These are phyloP conservation scores for Mycena chlorophos DNA, from an alignment of 768 basidiomycete genomes.

Conservation along the genomic window DNA sequence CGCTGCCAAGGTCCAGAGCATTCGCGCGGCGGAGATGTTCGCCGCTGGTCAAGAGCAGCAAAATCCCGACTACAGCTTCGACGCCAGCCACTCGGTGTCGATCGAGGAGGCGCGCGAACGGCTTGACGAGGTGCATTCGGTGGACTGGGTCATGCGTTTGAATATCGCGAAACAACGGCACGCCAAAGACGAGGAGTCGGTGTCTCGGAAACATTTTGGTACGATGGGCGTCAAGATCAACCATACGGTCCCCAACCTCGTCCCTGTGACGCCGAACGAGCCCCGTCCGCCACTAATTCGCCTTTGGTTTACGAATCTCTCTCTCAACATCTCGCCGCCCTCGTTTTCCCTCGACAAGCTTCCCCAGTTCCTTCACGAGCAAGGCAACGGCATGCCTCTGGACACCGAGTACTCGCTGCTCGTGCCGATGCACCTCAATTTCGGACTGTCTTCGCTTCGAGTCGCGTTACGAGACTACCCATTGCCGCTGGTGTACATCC, in stretches of 20 bases:
- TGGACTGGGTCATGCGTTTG: slow-evolving; percentile 69
- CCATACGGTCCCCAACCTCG: slow-evolving; percentile 43
- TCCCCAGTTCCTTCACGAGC: slow-evolving; percentile 62
- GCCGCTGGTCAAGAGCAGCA: slow-evolving; percentile 24
- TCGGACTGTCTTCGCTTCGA: slow-evolving; percentile 60
- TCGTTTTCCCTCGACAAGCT: slow-evolving; percentile 58
- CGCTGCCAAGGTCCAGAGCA: slow-evolving; percentile 70
- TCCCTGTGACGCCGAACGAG: slow-evolving; percentile 36
- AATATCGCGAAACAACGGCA: slow-evolving; percentile 49
- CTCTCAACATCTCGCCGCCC: slow-evolving; percentile 56
- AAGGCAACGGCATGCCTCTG: slow-evolving; percentile 67
- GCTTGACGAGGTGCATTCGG: slow-evolving; percentile 66
- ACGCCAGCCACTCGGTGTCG: slow-evolving; percentile 62
- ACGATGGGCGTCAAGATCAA: slow-evolving; percentile 28
- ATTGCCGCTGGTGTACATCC: slow-evolving; percentile 77
- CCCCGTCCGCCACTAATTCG: slow-evolving; percentile 70
- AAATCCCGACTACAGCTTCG: slow-evolving; percentile 61
- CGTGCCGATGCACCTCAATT: slow-evolving; percentile 77
- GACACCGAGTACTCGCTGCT: slow-evolving; percentile 77
- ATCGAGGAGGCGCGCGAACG: slow-evolving; percentile 70
- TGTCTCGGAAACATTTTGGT: slow-evolving; percentile 48
- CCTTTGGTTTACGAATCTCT: slow-evolving; percentile 57
- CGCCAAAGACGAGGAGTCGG: slow-evolving; percentile 46
- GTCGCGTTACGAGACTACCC: slow-evolving; percentile 85
- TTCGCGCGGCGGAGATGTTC: slow-evolving; percentile 45